These are phyloP conservation scores for Tetradesmus lagerheimii DNA, from an alignment of 139 green algal species.

Conservation along the genomic window DNA sequence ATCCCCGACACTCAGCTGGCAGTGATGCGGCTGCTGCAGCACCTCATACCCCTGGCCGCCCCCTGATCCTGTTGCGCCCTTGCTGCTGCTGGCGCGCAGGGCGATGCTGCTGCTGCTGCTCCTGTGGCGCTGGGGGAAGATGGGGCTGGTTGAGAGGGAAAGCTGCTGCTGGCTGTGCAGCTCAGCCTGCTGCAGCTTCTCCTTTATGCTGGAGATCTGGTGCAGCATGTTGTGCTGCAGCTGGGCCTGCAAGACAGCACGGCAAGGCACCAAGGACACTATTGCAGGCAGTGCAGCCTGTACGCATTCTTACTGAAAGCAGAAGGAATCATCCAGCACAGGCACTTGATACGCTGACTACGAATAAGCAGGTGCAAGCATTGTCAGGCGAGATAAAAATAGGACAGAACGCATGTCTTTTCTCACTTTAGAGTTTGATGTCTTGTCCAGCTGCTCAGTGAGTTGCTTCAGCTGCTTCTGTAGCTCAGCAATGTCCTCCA, in stretches of 20 bases:
- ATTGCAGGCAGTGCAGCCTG: background rate
- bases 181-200: conserved; percentile 35
- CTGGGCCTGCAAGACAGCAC: conserved; percentile 11
- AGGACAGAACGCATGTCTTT: too few species aligned
- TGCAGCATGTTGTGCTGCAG: conserved; percentile 44
- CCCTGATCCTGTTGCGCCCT: background rate
- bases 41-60: background rate
- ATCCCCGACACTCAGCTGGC: background rate
- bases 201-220: conserved; percentile 40
- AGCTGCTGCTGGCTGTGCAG: conserved; percentile 37
- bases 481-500: conserved; percentile 1
- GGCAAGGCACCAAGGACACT: too few species aligned
- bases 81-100: conserved; percentile 16
- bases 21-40: conserved; percentile 4
- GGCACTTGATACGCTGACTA: background rate
- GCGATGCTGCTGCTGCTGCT: background rate
- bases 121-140: background rate
- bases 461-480: conserved; percentile 6
- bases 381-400: too few species aligned
- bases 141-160: background rate
- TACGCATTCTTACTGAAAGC: background rate
- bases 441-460: background rate
- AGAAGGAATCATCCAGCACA: background rate
- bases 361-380: background rate
- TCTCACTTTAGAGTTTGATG: background rate